A percentile compares a stretch with the other conserved stretches of the same genome.
Evolutionary conservation across 2,329 filamentous ascomycete species (phyloP).

Genomic region (Sporothrix curviconia): DNA sequence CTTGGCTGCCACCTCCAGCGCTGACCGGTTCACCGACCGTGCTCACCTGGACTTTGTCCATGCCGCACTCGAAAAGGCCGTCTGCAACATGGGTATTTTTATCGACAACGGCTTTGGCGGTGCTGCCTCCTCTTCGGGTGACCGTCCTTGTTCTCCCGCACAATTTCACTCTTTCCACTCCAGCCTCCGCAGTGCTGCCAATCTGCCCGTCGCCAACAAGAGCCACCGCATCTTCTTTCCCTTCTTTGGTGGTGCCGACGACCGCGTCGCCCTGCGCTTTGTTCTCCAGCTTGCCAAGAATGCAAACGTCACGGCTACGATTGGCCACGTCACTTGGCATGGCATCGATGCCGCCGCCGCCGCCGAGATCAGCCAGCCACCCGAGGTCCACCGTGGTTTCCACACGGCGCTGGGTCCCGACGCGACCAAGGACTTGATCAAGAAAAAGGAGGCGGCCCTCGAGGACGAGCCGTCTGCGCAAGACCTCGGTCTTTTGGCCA

Average conservation of each 20-base stretch:
- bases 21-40: slow-evolving; percentile 55
- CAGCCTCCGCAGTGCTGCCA: slow-evolving; percentile 49
- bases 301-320: slow-evolving; percentile 67
- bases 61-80: slow-evolving; percentile 54
- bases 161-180: slow-evolving; percentile 52
- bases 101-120: slow-evolving; percentile 58
- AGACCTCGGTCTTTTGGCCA: slow-evolving; percentile 31
- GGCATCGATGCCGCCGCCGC: background rate
- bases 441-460: slow-evolving; percentile 17
- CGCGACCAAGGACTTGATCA: slow-evolving; percentile 7
- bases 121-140: slow-evolving; percentile 22
- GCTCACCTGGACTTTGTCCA: slow-evolving; percentile 70
- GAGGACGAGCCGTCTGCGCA: slow-evolving; percentile 28
- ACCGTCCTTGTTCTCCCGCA: slow-evolving; percentile 39
- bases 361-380: slow-evolving; percentile 13
- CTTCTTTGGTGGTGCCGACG: slow-evolving; percentile 79
- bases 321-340: slow-evolving; percentile 51
- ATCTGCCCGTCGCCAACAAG: slow-evolving; percentile 56
- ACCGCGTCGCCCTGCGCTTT: slow-evolving; percentile 70
- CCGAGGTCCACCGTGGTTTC: background rate
- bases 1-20: slow-evolving; percentile 35
- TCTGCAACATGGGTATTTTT: slow-evolving; percentile 68
- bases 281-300: slow-evolving; percentile 80
- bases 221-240: slow-evolving; percentile 81
- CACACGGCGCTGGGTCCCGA: background rate